phyloP scores from a whole-genome alignment of 2,329 filamentous ascomycete genomes.

The Fusarium phyllophilum region DNA sequence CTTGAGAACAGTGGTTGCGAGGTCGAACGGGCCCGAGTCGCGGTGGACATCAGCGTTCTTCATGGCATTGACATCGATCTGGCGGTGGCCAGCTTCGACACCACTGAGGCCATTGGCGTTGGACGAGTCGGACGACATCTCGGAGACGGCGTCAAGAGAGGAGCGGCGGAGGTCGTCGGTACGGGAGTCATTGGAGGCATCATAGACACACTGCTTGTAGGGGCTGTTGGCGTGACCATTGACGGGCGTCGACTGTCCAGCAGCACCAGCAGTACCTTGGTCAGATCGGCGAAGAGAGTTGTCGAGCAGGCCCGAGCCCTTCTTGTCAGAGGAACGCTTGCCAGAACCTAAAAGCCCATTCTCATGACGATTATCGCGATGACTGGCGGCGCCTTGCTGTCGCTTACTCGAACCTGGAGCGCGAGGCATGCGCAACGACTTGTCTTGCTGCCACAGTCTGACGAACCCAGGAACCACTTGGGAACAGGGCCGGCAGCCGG shows the following conservation, averaged over 20 bases:
- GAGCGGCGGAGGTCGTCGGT: slow-evolving; percentile 57
- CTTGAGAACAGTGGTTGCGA: slow-evolving; percentile 86
- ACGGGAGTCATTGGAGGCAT: slow-evolving; percentile 54
- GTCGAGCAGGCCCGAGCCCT: slow-evolving; percentile 59
- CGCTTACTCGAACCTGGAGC: slow-evolving; percentile 68
- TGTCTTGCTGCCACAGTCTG: slow-evolving; percentile 48
- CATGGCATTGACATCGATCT: slow-evolving; percentile 76
- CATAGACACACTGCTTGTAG: slow-evolving; percentile 47
- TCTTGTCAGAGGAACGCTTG: slow-evolving; percentile 54
- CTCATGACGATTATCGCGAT: slow-evolving; percentile 82
- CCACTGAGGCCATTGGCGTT: slow-evolving; percentile 51
- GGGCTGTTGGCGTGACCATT: slow-evolving; percentile 49
- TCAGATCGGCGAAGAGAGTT: slow-evolving; percentile 50
- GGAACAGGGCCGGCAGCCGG: slow-evolving; percentile 52
- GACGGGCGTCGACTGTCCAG: slow-evolving; percentile 46
- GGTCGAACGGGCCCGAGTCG: slow-evolving; percentile 76
- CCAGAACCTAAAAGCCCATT: slow-evolving; percentile 79
- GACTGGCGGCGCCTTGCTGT: slow-evolving; percentile 69
- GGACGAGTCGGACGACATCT: slow-evolving; percentile 64
- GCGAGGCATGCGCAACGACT: slow-evolving; percentile 68
- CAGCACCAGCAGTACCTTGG: slow-evolving; percentile 43
- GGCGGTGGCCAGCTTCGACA: slow-evolving; percentile 65
- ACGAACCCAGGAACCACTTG: slow-evolving; percentile 49
- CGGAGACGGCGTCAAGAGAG: slow-evolving; percentile 65
- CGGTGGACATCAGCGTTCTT: slow-evolving; percentile 76